Base-by-base conservation (phyloP, 768 basidiomycete genomes). In the Phanerodontia chrysosporium region DNA sequence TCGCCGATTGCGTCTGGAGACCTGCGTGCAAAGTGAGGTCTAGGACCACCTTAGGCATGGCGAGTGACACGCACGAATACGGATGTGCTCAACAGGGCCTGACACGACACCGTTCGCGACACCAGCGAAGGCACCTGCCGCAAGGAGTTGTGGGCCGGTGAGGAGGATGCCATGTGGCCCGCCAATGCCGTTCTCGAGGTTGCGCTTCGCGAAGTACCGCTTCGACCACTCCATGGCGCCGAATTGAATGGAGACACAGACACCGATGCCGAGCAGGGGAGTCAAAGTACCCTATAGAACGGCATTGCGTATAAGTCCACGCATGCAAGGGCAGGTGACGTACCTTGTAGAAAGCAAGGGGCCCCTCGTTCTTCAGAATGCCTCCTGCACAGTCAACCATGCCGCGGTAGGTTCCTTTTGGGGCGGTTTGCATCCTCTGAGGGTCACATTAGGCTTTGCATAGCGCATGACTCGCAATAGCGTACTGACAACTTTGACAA, bases 241-340 rank as follows among this genome's bases (percentile, higher is more conserved):
- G 69, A 98, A 98, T 71, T 98, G 95, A 69, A 98, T 98, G 12
- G 94, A 95, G 4, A 98, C 95, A 67, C 95, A 98, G 42, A 91
- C 81, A 62, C 95, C 95, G 62, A 98, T 95, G 45, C 95, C 95
- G 21, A 96, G 77, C 12, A 98, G 76, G 12, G 95, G 95, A 1
- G 93, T 89, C 49, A 96, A 74, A 0, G 95, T 95, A 57, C 95
- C 95, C 93, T 96, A 46, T 0, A 36, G 29, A 42, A 45, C 12
- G 16, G 13, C 39, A 32, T 56, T 45, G 52, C 21, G 52, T 32
- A 4, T 24, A 3, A 32, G 13, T n/a, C 8, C 14, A n/a, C 1
- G 52, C n/a, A 36, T 1, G 1, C 13, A 8, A 53, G 9, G 12
- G 35, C 27, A 22, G 55, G 16, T 49, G 12, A 29, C 66, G 49